Base-by-base conservation (phyloP, 805 yeast genomes). In the Candida sonorensis region DNA sequence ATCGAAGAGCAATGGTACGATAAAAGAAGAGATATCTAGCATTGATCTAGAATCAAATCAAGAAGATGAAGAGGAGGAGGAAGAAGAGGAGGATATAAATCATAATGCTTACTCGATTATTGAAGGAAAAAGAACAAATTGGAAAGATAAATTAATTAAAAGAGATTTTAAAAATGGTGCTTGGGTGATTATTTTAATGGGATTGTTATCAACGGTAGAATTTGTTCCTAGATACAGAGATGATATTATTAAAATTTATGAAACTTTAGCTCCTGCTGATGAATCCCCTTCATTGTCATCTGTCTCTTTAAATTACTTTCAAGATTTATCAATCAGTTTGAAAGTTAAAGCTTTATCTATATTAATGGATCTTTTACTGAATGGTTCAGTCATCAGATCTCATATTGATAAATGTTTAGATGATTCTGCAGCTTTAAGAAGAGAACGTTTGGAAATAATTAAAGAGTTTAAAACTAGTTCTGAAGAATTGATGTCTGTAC, bases 161-260 rank as follows among this genome's bases (percentile, higher is more conserved):
- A 73, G 95, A 34, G 72, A 72, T 41, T 92, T 83, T 54, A 75
- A 69, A 45, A 87, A 85, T 46, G 94, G 95, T 4, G 76, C 75
- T 34, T 90, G 97, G 96, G 80, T 85, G 45, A 67, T 81, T 25
- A 71, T 81, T 26, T 55, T 88, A 26, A 53, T 87, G 30, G 95
- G 95, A 20, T 64, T 87, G 3, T 64, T 88, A 26, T 73, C 76
- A 14, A 62, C 67, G 30, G 74, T 75, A 11, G 75, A 75, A 28
- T 67, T 76, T 41, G 65, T 77, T 24, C 74, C 77, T 1, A 69
- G 67, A 10, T 81, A 72, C 58, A 50, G 61, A 17, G 58, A 61
- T 1, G 64, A 66, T 14, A 75, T 81, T 29, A 59, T 56, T 5
- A 63, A 67, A 20, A 69, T 80, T 2, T 72, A 72, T 33, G 66